These are phyloP conservation scores for Nitzschia palea DNA, from an alignment of 108 stramenopile species.

Conservation along the genomic window DNA sequence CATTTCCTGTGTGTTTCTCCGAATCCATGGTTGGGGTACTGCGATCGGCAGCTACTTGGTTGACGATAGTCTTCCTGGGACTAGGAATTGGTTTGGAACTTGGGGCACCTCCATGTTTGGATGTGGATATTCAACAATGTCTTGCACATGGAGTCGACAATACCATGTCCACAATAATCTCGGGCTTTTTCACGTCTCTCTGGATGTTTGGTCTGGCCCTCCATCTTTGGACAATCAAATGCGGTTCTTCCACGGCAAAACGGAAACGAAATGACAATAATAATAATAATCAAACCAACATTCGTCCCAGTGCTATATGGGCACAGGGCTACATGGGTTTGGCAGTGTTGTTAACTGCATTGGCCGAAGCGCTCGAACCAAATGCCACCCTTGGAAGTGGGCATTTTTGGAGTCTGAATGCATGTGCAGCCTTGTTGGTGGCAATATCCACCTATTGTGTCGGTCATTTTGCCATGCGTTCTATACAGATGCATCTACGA, in stretches of 20 bases:
- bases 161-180: background rate
- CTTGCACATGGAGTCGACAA: conserved; percentile 2
- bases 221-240: conserved; percentile 1
- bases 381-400: background rate
- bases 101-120: background rate
- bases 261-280: background rate
- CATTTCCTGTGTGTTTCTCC: too few species aligned
- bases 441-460: background rate
- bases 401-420: background rate
- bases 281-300: background rate
- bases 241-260: background rate
- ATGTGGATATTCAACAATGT: background rate
- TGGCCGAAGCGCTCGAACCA: background rate
- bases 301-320: background rate
- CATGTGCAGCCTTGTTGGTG: background rate
- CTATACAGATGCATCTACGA: background rate
- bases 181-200: background rate
- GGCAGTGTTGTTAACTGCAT: background rate
- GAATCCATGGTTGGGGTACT: too few species aligned
- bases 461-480: background rate
- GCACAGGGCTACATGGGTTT: conserved; percentile 1
- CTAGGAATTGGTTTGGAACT: background rate
- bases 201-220: background rate
- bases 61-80: too few species aligned
- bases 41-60: too few species aligned